Conservation (phyloP, 1,284 basidiomycete species). For the Microbotryomycetes sp. region DNA sequence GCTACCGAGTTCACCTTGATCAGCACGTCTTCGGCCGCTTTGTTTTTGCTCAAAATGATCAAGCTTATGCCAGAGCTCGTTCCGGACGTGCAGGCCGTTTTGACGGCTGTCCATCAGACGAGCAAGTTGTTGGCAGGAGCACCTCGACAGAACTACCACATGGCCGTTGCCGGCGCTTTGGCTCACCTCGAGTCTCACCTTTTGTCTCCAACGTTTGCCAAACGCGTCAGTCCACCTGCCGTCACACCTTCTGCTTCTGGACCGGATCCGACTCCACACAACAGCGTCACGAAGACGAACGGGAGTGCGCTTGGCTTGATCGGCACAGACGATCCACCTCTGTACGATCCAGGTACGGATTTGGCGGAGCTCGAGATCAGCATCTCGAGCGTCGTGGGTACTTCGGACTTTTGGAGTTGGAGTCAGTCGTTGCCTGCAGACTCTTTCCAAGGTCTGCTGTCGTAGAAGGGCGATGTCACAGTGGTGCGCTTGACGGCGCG, state of each 20-base stretch:
- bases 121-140: conserved; percentile 11
- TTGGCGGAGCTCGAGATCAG: neutral
- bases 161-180: conserved; percentile 17
- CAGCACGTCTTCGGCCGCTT: conserved; percentile 16
- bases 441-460: neutral
- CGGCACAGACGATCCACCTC: neutral
- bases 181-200: conserved; percentile 19
- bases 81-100: conserved; percentile 1
- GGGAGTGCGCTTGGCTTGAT: neutral
- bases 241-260: too few species aligned
- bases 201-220: neutral
- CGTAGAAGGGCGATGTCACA: too few species aligned
- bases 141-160: conserved; percentile 10
- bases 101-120: conserved; percentile 14
- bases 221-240: neutral
- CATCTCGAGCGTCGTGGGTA: neutral
- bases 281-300: neutral
- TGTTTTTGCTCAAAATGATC: conserved; percentile 32
- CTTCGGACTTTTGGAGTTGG: conserved; percentile 25
- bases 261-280: neutral
- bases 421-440: conserved; percentile 9
- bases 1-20: conserved; percentile 28
- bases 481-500: too few species aligned
- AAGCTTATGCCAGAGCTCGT: conserved; percentile 20
- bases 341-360: neutral